Conservation (phyloP, 805 yeast genomes). For the Ogataea nonfermentans region DNA sequence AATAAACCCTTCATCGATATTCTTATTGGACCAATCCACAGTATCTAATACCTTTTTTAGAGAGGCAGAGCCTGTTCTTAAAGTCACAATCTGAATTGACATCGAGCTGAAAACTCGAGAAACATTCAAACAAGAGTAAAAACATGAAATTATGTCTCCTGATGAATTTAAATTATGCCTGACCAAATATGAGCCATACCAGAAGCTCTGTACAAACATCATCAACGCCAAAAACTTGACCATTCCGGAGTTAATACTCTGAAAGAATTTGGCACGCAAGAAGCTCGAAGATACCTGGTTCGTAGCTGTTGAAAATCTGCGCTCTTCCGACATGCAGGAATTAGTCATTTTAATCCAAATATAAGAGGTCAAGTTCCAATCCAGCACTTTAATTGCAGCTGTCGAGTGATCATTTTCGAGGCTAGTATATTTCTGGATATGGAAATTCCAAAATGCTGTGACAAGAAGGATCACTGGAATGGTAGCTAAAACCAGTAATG, state of each 20-base stretch:
- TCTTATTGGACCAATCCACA: conserved; percentile 24
- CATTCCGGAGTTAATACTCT: conserved; percentile 55
- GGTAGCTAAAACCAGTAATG: conserved; percentile 71
- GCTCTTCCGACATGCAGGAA: conserved; percentile 52
- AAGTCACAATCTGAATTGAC: conserved; percentile 53
- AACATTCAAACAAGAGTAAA: conserved; percentile 75
- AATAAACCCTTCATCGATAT: conserved; percentile 12
- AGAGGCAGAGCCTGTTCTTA: conserved; percentile 76
- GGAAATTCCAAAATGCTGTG: conserved; percentile 49
- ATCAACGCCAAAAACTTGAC: conserved; percentile 57
- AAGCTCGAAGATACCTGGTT: conserved; percentile 37
- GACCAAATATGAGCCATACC: conserved; percentile 81
- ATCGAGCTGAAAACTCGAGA: conserved; percentile 58
- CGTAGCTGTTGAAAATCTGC: conserved; percentile 38
- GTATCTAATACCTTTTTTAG: conserved; percentile 47
- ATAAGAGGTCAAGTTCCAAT: conserved; percentile 68
- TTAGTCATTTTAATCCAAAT: conserved; percentile 59
- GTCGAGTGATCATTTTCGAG: conserved; percentile 58
- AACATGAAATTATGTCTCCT: conserved; percentile 75
- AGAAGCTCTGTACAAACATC: conserved; percentile 89
- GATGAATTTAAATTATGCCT: conserved; percentile 46
- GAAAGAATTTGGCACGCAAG: conserved; percentile 43
- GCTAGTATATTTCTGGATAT: conserved; percentile 48
- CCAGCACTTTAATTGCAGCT: conserved; percentile 55
- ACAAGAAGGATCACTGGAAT: conserved; percentile 62